phyloP scores from a whole-genome alignment of 179 eudicot species.

The Camellia oleifera region DNA sequence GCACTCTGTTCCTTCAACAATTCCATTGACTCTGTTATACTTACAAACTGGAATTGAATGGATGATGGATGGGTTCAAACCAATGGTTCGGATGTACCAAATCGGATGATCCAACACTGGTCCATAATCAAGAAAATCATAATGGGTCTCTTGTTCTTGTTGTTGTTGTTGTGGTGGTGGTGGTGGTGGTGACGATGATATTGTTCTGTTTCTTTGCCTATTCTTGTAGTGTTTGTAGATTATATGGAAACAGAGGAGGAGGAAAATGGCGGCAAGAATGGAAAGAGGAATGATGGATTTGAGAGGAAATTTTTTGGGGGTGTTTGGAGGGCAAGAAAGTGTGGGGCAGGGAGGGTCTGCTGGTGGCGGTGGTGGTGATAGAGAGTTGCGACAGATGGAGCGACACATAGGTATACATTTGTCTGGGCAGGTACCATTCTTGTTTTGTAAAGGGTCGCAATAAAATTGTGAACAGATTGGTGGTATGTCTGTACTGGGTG shows the following conservation, averaged over 20 bases:
- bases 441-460: background rate
- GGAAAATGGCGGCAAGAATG: conserved; percentile 2
- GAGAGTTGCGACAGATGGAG: background rate
- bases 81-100: conserved; percentile 68
- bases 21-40: conserved; percentile 51
- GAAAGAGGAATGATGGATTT: background rate
- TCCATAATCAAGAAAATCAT: conserved; percentile 23
- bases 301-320: too few species aligned
- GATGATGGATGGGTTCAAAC: conserved; percentile 57
- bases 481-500: too few species aligned
- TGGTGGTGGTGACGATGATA: too few species aligned
- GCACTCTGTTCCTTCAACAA: conserved; percentile 56
- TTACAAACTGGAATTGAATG: conserved; percentile 49
- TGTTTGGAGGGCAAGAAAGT: too few species aligned
- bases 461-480: background rate
- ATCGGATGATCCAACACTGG: conserved; percentile 34
- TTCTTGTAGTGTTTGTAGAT: conserved; percentile 23
- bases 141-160: conserved; percentile 8
- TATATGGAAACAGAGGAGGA: conserved; percentile 16
- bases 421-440: background rate
- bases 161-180: background rate
- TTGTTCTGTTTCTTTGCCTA: background rate
- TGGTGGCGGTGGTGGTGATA: background rate
- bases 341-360: background rate
- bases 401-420: background rate